Evolutionary conservation across 2,329 filamentous ascomycete species (phyloP).

Genomic region (Didymella exigua): DNA sequence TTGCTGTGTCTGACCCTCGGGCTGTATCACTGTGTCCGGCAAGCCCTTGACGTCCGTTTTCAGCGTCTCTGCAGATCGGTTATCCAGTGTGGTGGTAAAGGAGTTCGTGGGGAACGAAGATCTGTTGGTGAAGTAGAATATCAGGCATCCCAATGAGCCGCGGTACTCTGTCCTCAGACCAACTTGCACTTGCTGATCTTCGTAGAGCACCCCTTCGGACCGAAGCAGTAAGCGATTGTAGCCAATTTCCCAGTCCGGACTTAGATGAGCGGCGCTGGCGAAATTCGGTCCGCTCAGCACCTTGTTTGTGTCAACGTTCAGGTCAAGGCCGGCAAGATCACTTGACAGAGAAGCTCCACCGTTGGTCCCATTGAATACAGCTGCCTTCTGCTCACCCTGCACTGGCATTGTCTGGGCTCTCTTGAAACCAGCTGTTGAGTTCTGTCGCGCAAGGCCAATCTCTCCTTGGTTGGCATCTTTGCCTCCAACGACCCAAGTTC

Average conservation of each 20-base stretch:
- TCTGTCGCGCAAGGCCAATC: constrained; percentile 74
- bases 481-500: constrained; percentile 96
- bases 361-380: constrained; percentile 50
- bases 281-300: constrained; percentile 77
- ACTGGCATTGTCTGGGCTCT: constrained; percentile 73
- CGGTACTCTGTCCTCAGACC: constrained; percentile 93
- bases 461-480: constrained; percentile 93
- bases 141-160: constrained; percentile 92
- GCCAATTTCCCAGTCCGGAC: constrained; percentile 91
- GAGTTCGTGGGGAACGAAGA: constrained; percentile 82
- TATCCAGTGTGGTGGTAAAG: constrained; percentile 92
- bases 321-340: constrained; percentile 78
- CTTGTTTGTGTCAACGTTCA: constrained; percentile 65
- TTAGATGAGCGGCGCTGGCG: constrained; percentile 88
- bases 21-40: constrained; percentile 78
- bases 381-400: constrained; percentile 36
- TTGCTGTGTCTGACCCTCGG: constrained; percentile 83
- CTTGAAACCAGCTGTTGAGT: constrained; percentile 71
- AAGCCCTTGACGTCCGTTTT: constrained; percentile 87
- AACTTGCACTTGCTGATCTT: constrained; percentile 92
- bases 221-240: constrained; percentile 82
- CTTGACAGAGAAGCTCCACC: constrained; percentile 59
- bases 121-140: constrained; percentile 96
- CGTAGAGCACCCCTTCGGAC: constrained; percentile 87
- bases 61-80: constrained; percentile 68